Base-by-base conservation (phyloP, 2,329 filamentous ascomycete genomes). In the Hawksworthiomyces lignivorus region DNA sequence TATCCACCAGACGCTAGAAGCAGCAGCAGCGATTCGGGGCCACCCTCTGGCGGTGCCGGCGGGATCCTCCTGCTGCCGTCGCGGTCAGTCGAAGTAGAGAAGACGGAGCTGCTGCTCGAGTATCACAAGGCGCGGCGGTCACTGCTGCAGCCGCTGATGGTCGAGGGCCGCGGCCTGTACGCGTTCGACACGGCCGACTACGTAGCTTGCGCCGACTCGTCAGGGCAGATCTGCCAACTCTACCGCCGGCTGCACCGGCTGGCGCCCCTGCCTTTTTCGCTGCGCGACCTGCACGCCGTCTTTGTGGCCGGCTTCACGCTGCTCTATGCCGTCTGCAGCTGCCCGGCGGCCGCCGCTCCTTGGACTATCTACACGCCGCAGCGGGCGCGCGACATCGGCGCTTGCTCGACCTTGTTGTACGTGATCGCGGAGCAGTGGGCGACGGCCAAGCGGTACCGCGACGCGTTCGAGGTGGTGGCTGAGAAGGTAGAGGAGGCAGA, bases 271-370 rank as follows among this genome's bases (percentile, higher is more conserved):
- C 38, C 41, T 5, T 47, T 42, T 29, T 47, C 38, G 11, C 38
- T 44, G 17, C 38, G 41, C 2, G 45, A 44, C 27, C 34, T 47
- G 38, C 45, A 47, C 22, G 41, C 45, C 38, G 36, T 47, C 18
- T 44, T 47, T 18, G 38, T 47, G 6, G 45, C 45, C 17, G 45
- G 45, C n/a, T 44, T 44, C 18, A 47, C 41, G 3, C 34, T 47
- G 5, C 36, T 47, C 17, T 44, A 47, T 26, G 21, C 37, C 41
- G 17, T 17, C 4, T 39, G 36, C 36, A 21, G 12, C 26, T 39
- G 36, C 15, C 36, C 36, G 14, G 14, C 36, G 9, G n/a, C n/a
- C n/a, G n/a, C n/a, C n/a, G n/a, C n/a, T n/a, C n/a, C n/a, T n/a
- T n/a, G n/a, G n/a, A n/a, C n/a, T n/a, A 39, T 39, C 36, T 31